A percentile compares a stretch with the other conserved stretches of the same genome.
phyloP scores from a whole-genome alignment of 371 early-diverging fungal species.

The Circinella minor region DNA sequence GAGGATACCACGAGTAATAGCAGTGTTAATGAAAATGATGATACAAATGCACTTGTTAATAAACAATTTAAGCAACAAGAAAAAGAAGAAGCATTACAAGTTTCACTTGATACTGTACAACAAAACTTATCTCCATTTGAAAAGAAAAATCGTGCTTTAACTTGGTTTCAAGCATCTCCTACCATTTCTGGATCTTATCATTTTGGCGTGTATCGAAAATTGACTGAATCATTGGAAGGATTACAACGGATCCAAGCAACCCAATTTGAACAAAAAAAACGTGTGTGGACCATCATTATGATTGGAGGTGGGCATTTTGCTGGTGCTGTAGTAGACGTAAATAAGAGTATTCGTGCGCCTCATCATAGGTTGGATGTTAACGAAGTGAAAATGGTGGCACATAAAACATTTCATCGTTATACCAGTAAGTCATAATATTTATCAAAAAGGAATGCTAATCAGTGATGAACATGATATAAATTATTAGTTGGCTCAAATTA shows the following conservation, averaged over 20 bases:
- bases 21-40: slow-evolving; percentile 9
- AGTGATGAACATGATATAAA: too few relatives aligned
- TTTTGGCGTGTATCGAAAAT: slow-evolving; percentile 64
- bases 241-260: slow-evolving; percentile 21
- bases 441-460: too few relatives aligned
- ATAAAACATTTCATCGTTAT: slow-evolving; percentile 94
- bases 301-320: slow-evolving; percentile 92
- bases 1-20: neutral
- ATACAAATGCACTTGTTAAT: slow-evolving; percentile 40
- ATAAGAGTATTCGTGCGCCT: slow-evolving; percentile 43
- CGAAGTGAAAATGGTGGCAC: slow-evolving; percentile 55
- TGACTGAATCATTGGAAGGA: slow-evolving; percentile 33
- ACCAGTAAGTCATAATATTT: slow-evolving; percentile 61
- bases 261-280: slow-evolving; percentile 19
- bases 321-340: slow-evolving; percentile 81
- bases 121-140: slow-evolving; percentile 23
- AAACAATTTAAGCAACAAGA: slow-evolving; percentile 35
- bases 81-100: slow-evolving; percentile 27
- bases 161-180: slow-evolving; percentile 53
- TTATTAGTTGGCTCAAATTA: too few relatives aligned
- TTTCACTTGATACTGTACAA: slow-evolving; percentile 33
- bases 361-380: slow-evolving; percentile 24
- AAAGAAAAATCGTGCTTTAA: slow-evolving; percentile 41
- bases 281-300: slow-evolving; percentile 84
- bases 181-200: slow-evolving; percentile 34